Evolutionary conservation across 2,329 filamentous ascomycete species (phyloP).

Genomic region (Colletotrichum sojae): DNA sequence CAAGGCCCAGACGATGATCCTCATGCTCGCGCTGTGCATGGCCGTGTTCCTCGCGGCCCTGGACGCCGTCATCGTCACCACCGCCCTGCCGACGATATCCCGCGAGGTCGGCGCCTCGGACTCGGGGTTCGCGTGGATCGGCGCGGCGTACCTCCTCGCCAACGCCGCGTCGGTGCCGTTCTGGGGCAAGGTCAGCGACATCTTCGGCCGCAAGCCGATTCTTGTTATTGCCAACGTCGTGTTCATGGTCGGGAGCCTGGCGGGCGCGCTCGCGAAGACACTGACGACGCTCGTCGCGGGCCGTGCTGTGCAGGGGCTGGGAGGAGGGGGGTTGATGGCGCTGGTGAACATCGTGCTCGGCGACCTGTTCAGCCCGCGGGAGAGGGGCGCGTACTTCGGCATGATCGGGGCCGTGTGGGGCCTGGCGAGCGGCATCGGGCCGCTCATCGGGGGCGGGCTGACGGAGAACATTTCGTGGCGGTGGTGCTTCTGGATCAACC

Average conservation of each 20-base stretch:
- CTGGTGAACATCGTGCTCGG: slow-evolving; percentile 72
- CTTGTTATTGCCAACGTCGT: slow-evolving; percentile 64
- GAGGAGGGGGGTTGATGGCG: slow-evolving; percentile 71
- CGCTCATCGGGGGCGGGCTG: slow-evolving; percentile 78
- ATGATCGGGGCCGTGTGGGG: slow-evolving; percentile 73
- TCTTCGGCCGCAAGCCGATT: slow-evolving; percentile 71
- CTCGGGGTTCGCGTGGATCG: slow-evolving; percentile 83
- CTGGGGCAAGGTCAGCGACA: slow-evolving; percentile 76
- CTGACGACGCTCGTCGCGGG: slow-evolving; percentile 38
- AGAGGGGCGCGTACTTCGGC: slow-evolving; percentile 67
- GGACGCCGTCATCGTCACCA: slow-evolving; percentile 75
- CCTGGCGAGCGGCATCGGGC: slow-evolving; percentile 74
- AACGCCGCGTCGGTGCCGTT: slow-evolving; percentile 77
- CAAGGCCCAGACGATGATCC: slow-evolving; percentile 53
- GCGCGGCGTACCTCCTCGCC: slow-evolving; percentile 79
- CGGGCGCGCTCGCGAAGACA: slow-evolving; percentile 62
- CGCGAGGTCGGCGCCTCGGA: slow-evolving; percentile 73
- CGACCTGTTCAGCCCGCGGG: slow-evolving; percentile 68
- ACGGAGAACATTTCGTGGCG: slow-evolving; percentile 76
- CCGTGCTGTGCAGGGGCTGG: slow-evolving; percentile 65
- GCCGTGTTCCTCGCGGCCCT: slow-evolving; percentile 68
- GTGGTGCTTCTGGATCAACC: slow-evolving; percentile 80
- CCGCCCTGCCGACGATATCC: slow-evolving; percentile 76
- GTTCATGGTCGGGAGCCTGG: slow-evolving; percentile 69
- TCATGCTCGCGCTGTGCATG: slow-evolving; percentile 59